Evolutionary conservation across 345 rosid species (phyloP).

Genomic region (Dovyalis caffra): DNA sequence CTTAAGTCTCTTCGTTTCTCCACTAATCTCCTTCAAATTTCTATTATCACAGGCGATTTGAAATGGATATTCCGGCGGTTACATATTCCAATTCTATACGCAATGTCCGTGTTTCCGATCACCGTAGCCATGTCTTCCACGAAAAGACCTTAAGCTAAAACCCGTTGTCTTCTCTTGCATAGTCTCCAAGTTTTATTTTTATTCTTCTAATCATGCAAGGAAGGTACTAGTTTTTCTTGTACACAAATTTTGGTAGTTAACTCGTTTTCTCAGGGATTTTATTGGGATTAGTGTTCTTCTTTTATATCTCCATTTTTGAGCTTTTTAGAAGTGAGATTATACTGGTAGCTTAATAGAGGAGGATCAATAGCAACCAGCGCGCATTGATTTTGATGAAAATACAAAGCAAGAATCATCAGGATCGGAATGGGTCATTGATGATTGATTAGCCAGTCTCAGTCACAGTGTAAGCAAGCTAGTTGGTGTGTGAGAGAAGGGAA

Average conservation of each 20-base stretch:
- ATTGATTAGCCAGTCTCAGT: background rate
- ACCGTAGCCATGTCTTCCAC: slow-evolving; percentile 71
- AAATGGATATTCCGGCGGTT: slow-evolving; percentile 46
- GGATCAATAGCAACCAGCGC: background rate
- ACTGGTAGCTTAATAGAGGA: background rate
- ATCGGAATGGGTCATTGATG: background rate
- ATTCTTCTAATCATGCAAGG: background rate
- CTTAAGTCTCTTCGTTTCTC: background rate
- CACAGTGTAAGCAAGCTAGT: slow-evolving; percentile 7
- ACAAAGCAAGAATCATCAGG: background rate
- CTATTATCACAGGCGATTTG: slow-evolving; percentile 28
- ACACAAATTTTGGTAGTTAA: background rate
- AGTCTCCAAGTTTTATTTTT: slow-evolving; percentile 8
- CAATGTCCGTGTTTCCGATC: slow-evolving; percentile 55
- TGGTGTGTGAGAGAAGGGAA: background rate
- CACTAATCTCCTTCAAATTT: background rate
- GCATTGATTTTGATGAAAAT: slow-evolving; percentile 1
- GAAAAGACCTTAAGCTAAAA: slow-evolving; percentile 19
- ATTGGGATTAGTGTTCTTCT: background rate
- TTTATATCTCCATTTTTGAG: background rate
- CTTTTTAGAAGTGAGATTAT: background rate
- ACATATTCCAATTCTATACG: slow-evolving; percentile 21
- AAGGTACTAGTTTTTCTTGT: background rate
- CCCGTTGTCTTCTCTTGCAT: background rate
- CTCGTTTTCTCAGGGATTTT: background rate